Conservation (phyloP, 2,329 filamentous ascomycete species). For the Lojkania enalia region DNA sequence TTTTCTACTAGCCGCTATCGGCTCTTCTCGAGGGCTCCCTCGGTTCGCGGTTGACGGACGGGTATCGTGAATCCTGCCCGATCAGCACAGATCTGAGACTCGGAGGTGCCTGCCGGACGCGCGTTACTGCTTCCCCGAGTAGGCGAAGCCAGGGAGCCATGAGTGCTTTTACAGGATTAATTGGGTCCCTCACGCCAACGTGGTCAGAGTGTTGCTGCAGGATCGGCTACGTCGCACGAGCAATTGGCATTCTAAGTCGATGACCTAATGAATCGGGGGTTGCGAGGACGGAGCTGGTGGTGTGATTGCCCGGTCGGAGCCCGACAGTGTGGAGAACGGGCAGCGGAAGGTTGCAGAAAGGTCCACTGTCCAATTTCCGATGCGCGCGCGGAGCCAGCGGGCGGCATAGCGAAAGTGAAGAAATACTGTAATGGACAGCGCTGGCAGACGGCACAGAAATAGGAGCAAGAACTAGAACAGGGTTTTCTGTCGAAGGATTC, state of each 20-base stretch:
- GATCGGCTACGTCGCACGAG: background rate
- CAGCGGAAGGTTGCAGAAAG: background rate
- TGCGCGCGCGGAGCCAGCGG: no score
- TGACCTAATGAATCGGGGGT: constrained; percentile 39
- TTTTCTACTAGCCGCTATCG: no score
- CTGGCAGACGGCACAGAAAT: no score
- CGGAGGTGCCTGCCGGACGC: no score
- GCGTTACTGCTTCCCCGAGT: background rate
- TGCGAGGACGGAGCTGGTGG: constrained; percentile 39
- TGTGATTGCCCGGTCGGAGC: constrained; percentile 19
- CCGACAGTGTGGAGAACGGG: constrained; percentile 11
- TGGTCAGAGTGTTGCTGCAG: constrained; percentile 12
- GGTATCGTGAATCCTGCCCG: no score
- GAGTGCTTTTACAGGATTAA: constrained; percentile 1
- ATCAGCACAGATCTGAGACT: no score
- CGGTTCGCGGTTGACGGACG: no score
- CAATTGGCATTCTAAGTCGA: constrained; percentile 26
- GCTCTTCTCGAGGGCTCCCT: no score
- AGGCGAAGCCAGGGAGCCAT: background rate
- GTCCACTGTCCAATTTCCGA: constrained; percentile 9
- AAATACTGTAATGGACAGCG: no score
- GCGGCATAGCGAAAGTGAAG: no score
- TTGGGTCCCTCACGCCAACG: constrained; percentile 18
- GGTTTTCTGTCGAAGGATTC: background rate
- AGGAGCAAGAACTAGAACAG: background rate